Evolutionary conservation across 2,329 filamentous ascomycete species (phyloP), one percentile per base, ranked within the genome.

Genomic region (Colletotrichum liriopes): DNA sequence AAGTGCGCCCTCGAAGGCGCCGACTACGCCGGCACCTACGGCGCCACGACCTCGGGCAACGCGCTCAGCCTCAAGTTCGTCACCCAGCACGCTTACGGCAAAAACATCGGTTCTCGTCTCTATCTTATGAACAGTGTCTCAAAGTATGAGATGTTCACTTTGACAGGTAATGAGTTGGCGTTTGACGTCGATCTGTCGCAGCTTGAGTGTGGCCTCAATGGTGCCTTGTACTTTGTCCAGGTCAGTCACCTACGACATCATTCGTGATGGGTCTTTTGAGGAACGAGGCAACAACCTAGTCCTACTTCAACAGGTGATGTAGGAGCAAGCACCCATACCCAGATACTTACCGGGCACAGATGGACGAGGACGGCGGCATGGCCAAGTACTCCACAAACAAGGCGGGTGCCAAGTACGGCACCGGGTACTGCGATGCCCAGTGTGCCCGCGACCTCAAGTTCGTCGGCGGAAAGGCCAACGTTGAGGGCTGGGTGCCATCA

Each of bases 121-220:
- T 93, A 91, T 78, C 84, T 92, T 67, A 86, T 92, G 82, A 84
- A 86, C 74, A 82, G 85, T 67, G 85, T 87, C 49, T 82, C 82
- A 73, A 87, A 85, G 69, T 93, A 93, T 78, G 81, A 91, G 81
- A 86, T 88, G 77, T 89, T 92, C 81, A 86, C 89, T 62, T 83
- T 92, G 67, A 83, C 88, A 67, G 88, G 88, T 81, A 85, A 89
- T 77, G 91, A 93, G 79, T 88, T 93, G 79, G 88, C 89, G 43
- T 92, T 93, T 71, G 90, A 92, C 65, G 90, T 92, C 23, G 91
- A 93, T 78, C 86, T 92, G 39, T 91, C 89, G 43, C 86, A 86
- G 71, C 84, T 92, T 32, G 87, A 78, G 45, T 93, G 91, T 75
- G 92, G 92, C 66, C 81, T 93, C 74, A 93, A 93, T n/a, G 90